Percentiles rank a stretch among this genome's conserved stretches.
Evolutionary conservation across 2,329 filamentous ascomycete species (phyloP).

Genomic region (Lasiodiplodia gonubiensis): DNA sequence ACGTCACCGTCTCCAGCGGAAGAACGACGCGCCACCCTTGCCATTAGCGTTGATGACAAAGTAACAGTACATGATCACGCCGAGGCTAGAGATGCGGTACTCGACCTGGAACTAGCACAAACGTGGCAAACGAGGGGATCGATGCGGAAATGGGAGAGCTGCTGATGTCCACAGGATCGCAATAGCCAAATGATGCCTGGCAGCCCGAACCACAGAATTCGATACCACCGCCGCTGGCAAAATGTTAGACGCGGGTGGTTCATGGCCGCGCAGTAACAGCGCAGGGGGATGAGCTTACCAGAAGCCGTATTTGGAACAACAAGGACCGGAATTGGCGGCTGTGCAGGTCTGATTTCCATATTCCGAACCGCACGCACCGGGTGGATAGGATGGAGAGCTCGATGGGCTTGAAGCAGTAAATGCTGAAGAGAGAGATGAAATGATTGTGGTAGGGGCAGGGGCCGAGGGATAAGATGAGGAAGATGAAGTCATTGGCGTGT

Average conservation of each 20-base stretch:
- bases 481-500: too few relatives aligned
- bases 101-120: slow-evolving; percentile 2
- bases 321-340: slow-evolving; percentile 5
- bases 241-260: neutral
- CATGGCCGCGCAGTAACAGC: neutral
- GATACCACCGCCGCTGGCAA: slow-evolving; percentile 24
- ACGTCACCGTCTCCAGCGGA: neutral
- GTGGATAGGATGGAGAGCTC: neutral
- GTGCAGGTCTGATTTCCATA: neutral
- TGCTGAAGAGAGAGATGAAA: neutral
- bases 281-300: neutral
- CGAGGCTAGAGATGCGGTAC: neutral
- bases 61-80: neutral
- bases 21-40: neutral
- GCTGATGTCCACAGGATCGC: slow-evolving; percentile 30
- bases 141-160: neutral
- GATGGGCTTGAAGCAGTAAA: neutral
- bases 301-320: slow-evolving; percentile 15
- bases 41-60: slow-evolving; percentile 1
- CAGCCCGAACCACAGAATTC: slow-evolving; percentile 48
- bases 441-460: too few relatives aligned
- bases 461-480: too few relatives aligned
- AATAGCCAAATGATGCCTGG: slow-evolving; percentile 46
- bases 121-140: neutral
- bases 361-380: neutral